These are phyloP conservation scores for Escovopsis sp. DNA, from an alignment of 2,329 filamentous ascomycete species.

Conservation along the genomic window DNA sequence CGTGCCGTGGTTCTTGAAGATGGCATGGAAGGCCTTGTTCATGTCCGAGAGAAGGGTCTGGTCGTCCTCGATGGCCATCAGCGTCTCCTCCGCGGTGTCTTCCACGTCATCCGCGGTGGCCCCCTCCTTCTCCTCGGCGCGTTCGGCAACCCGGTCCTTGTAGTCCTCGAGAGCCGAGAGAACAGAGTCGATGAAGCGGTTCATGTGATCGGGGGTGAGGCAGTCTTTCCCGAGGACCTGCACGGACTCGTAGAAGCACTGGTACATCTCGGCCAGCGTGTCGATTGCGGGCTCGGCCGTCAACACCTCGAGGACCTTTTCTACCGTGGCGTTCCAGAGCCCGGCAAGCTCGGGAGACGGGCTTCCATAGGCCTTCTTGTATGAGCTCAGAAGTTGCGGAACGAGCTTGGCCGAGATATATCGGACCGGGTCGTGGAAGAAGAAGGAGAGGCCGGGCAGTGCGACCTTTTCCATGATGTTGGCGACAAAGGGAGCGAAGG, in stretches of 20 bases:
- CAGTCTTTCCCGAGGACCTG: conserved; percentile 84
- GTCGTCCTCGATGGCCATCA: conserved; percentile 91
- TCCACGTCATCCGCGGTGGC: conserved; percentile 73
- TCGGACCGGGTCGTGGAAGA: conserved; percentile 96
- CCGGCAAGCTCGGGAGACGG: conserved; percentile 65
- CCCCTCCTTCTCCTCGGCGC: conserved; percentile 65
- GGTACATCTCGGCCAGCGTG: conserved; percentile 96
- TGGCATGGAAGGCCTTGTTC: conserved; percentile 99
- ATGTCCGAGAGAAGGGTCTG: conserved; percentile 94
- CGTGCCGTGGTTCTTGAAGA: conserved; percentile 91
- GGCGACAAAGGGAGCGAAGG: conserved; percentile 81
- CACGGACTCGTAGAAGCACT: conserved; percentile 97
- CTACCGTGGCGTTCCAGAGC: conserved; percentile 73
- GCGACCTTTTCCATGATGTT: conserved; percentile 96
- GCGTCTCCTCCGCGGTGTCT: conserved; percentile 71
- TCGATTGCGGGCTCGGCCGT: conserved; percentile 91
- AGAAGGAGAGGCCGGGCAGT: conserved; percentile 85
- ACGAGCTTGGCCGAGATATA: conserved; percentile 92
- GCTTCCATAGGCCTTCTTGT: conserved; percentile 79
- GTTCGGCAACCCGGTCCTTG: conserved; percentile 68
- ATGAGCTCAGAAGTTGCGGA: conserved; percentile 81
- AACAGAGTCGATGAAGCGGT: conserved; percentile 73
- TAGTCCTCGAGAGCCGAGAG: conserved; percentile 84
- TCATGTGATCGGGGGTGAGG: conserved; percentile 65
- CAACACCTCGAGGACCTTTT: conserved; percentile 85